Percentiles rank a stretch among this genome's conserved stretches.
phyloP scores from a whole-genome alignment of 2,329 filamentous ascomycete species.

The Huntiella savannae region DNA sequence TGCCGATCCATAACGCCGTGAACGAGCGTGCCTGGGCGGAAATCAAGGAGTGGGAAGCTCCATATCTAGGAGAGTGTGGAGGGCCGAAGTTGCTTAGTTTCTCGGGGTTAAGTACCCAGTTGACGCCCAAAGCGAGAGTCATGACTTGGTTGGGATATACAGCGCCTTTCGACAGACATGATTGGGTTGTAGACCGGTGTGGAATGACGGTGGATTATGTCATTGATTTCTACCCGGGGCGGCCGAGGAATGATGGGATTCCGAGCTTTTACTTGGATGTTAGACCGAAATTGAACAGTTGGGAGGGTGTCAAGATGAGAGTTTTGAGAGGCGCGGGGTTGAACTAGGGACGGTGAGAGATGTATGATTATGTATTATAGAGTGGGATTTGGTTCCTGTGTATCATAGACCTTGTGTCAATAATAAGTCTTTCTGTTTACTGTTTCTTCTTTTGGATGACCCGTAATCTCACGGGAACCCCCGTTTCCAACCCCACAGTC shows the following conservation, averaged over 20 bases:
- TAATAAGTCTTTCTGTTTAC: slow-evolving; percentile 1
- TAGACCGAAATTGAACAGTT: slow-evolving; percentile 47
- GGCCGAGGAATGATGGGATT: slow-evolving; percentile 20
- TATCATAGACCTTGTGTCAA: slow-evolving; percentile 14
- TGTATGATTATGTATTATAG: not conserved
- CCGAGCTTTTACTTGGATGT: slow-evolving; percentile 50
- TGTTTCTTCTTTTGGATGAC: slow-evolving; percentile 4
- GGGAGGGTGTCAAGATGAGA: slow-evolving; percentile 51
- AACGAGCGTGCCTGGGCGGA: slow-evolving; percentile 93
- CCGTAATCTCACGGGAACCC: slow-evolving; percentile 18
- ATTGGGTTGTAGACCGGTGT: slow-evolving; percentile 92
- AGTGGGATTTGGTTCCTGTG: slow-evolving; percentile 10
- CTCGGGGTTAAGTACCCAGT: slow-evolving; percentile 44
- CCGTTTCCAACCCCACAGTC: slow-evolving; percentile 21
- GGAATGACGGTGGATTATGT: slow-evolving; percentile 77
- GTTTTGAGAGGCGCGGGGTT: slow-evolving; percentile 31
- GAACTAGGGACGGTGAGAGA: slow-evolving; percentile 18
- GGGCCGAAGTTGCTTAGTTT: slow-evolving; percentile 75
- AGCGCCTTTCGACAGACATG: slow-evolving; percentile 83
- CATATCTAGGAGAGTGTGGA: slow-evolving; percentile 40
- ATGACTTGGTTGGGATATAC: slow-evolving; percentile 79
- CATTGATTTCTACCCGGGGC: slow-evolving; percentile 90
- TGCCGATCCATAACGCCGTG: slow-evolving; percentile 95
- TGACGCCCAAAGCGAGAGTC: slow-evolving; percentile 69
- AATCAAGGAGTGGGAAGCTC: slow-evolving; percentile 74